These are phyloP conservation scores for Passiflora organensis DNA, from an alignment of 345 rosid genomes.

Conservation along the genomic window DNA sequence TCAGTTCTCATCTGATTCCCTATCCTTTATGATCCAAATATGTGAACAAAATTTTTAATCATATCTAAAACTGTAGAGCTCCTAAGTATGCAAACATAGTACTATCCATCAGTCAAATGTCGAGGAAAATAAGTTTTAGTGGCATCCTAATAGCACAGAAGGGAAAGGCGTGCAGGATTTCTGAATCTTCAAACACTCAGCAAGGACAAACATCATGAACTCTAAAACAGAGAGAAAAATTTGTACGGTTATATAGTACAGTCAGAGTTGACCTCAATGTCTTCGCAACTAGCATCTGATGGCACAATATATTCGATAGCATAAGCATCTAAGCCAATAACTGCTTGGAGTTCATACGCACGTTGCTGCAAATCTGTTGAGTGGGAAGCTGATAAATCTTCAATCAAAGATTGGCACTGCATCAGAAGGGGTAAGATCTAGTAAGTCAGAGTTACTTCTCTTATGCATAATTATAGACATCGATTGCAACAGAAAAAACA, in stretches of 20 bases:
- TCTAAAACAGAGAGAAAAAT: background rate
- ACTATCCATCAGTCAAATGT: no score
- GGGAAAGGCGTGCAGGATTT: background rate
- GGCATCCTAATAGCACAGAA: background rate
- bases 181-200: background rate
- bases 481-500: no score
- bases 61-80: no score
- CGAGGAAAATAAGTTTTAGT: background rate
- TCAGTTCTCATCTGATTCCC: no score
- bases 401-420: conserved; percentile 90
- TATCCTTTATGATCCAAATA: no score
- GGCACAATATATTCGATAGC: conserved; percentile 73
- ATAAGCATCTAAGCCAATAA: conserved; percentile 54
- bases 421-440: conserved; percentile 11
- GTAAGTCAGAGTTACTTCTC: background rate
- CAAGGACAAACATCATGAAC: background rate
- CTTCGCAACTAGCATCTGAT: conserved; percentile 90
- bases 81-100: no score
- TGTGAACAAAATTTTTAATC: no score
- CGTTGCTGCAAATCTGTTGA: conserved; percentile 98
- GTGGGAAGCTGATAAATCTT: conserved; percentile 86
- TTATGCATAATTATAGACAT: no score
- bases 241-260: background rate
- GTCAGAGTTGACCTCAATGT: conserved; percentile 62
- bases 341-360: conserved; percentile 90